Percentiles rank a stretch among this genome's conserved stretches.
These are phyloP conservation scores for Colletotrichum tamarilloi DNA, from an alignment of 2,329 filamentous ascomycete species.

Conservation along the genomic window DNA sequence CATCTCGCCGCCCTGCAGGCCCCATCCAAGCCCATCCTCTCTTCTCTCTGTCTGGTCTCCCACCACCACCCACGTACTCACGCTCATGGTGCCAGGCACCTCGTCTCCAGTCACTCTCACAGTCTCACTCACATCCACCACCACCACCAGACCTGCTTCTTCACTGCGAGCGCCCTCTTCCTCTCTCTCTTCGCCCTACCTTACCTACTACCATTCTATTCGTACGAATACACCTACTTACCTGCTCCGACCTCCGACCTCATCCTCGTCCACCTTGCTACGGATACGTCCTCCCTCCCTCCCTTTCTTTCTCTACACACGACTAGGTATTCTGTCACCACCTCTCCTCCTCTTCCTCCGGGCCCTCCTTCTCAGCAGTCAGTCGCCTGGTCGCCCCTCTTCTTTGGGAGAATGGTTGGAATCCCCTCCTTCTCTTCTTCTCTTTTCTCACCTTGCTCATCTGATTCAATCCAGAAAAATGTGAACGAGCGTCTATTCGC, in stretches of 20 bases:
- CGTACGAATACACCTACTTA: background rate
- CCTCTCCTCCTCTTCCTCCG: background rate
- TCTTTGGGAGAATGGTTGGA: background rate
- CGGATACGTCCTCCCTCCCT: background rate
- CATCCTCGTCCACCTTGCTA: background rate
- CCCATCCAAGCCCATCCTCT: constrained; percentile 36
- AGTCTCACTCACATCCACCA: constrained; percentile 10
- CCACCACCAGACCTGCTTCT: constrained; percentile 8
- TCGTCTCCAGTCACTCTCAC: constrained; percentile 15
- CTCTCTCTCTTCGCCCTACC: constrained; percentile 5
- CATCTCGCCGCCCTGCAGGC: constrained; percentile 35
- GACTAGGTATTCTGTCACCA: background rate
- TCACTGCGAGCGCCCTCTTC: constrained; percentile 10
- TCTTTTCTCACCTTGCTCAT: background rate
- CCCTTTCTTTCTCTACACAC: background rate
- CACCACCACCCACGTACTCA: background rate
- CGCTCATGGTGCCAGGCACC: constrained; percentile 1
- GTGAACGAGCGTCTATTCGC: background rate
- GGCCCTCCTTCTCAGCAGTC: background rate
- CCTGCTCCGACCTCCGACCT: constrained; percentile 1
- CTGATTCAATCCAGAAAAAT: background rate
- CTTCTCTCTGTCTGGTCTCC: constrained; percentile 28
- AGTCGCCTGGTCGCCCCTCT: background rate
- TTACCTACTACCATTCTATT: background rate
- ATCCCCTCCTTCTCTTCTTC: background rate